Conservation (phyloP, 169 alveolate genomes). For the Perkinsus marinus region DNA sequence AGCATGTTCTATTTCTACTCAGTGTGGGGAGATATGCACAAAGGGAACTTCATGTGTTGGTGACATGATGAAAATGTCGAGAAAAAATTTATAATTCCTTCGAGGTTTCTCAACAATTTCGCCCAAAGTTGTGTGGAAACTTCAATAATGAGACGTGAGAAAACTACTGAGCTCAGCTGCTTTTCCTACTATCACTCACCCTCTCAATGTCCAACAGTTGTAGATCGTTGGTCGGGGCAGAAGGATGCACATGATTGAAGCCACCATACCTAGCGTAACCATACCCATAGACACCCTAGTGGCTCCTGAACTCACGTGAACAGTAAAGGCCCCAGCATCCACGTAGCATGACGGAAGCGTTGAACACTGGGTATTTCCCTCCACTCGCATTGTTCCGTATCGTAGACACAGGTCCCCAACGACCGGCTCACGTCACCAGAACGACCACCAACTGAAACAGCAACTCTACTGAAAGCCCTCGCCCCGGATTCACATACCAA, state of each 20-base stretch:
- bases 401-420: slow-evolving; percentile 73
- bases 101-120: too few relatives aligned
- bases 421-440: slow-evolving; percentile 19
- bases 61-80: too few relatives aligned
- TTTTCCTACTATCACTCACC: background rate
- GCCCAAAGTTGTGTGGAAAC: too few relatives aligned
- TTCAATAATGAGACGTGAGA: too few relatives aligned
- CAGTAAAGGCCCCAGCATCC: slow-evolving; percentile 28
- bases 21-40: too few relatives aligned
- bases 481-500: background rate
- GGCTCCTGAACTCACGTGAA: background rate
- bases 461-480: background rate
- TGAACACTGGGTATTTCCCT: slow-evolving; percentile 54
- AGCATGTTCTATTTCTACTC: too few relatives aligned
- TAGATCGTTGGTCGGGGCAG: slow-evolving; percentile 12
- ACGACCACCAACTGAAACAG: background rate
- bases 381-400: slow-evolving; percentile 85
- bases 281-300: too few relatives aligned
- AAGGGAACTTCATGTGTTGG: too few relatives aligned
- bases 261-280: slow-evolving; percentile 16
- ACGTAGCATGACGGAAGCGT: slow-evolving; percentile 68
- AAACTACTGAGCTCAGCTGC: too few relatives aligned
- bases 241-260: slow-evolving; percentile 13
- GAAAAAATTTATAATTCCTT: too few relatives aligned
- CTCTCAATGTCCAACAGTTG: slow-evolving; percentile 1